Evolutionary conservation across 2,329 filamentous ascomycete species (phyloP), one percentile per base, ranked within the genome.

Genomic region (Fusarium miscanthi): DNA sequence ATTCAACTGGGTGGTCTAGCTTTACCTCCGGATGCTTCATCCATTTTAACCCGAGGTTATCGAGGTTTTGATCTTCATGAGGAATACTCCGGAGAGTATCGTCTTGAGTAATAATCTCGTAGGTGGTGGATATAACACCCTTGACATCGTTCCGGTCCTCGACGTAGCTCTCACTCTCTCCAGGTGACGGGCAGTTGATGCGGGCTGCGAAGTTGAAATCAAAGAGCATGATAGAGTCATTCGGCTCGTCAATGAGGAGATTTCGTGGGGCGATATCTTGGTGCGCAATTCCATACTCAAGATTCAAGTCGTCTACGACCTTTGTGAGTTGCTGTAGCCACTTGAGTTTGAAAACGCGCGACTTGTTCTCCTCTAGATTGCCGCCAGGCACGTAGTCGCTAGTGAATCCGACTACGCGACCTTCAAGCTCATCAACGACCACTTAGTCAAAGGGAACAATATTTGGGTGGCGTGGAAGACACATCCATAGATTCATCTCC

Each of bases 201-300:
- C 73, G 74, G 46, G 68, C 73, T 1, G 76, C 59, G 42, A 54
- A 78, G 65, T 81, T 79, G 40, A 84, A 83, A 73, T 84, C 82
- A 56, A 84, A 82, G 12, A 84, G 49, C 59, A 79, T 64, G 19
- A 84, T 48, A 14, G 72, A 72, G 58, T 84, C 78, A 49, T 78
- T 80, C 16, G 56, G 37, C 2, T 77, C 72, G 52, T 84, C 69
- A 43, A 85, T 59, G 0, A 84, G 42, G 11, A 84, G 76, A 51
- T 85, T 84, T 43, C 80, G 77, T 14, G 80, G 74, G 14, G 79
- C 79, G 41, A 85, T 77, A 40, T 84, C 82, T 63, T 83, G 78
- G 62, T 85, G 83, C 19, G 76, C 62, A 46, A 84, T 80, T 30
- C 81, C 79, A 25, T 79, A 66, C 25, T 70, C 52, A 10, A 84